A percentile compares a stretch with the other conserved stretches of the same genome.
These are phyloP conservation scores for Rhododendron simsii DNA, from an alignment of 148 eudicot species.

Conservation along the genomic window DNA sequence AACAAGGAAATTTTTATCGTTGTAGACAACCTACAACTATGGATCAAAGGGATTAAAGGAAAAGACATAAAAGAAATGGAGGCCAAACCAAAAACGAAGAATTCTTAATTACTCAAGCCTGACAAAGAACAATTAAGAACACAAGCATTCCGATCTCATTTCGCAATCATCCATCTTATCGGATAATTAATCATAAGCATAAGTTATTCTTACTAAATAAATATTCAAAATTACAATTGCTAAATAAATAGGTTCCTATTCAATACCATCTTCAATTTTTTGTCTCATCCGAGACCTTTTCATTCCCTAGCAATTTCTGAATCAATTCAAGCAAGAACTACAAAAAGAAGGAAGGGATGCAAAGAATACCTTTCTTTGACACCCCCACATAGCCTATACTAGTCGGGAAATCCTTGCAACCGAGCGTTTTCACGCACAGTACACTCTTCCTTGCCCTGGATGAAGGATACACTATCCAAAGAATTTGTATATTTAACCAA, in stretches of 20 bases:
- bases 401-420: slow-evolving; percentile 45
- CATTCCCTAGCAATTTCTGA: neutral
- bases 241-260: neutral
- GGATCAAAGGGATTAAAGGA: neutral
- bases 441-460: slow-evolving; percentile 42
- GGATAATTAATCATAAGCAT: no score
- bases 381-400: slow-evolving; percentile 31
- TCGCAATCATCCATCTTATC: neutral
- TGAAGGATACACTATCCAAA: slow-evolving; percentile 28
- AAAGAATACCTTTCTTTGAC: slow-evolving; percentile 31
- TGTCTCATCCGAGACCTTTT: neutral
- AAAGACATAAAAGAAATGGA: no score
- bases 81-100: no score
- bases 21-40: neutral
- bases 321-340: neutral
- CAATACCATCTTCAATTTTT: neutral
- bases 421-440: slow-evolving; percentile 47
- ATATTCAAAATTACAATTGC: neutral
- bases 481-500: neutral
- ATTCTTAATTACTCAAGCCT: no score
- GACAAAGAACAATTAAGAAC: neutral
- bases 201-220: no score
- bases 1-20: neutral
- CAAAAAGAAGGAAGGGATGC: neutral
- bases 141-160: neutral